These are phyloP conservation scores for Entomortierella beljakovae DNA, from an alignment of 192 early-diverging fungal genomes.

Conservation along the genomic window DNA sequence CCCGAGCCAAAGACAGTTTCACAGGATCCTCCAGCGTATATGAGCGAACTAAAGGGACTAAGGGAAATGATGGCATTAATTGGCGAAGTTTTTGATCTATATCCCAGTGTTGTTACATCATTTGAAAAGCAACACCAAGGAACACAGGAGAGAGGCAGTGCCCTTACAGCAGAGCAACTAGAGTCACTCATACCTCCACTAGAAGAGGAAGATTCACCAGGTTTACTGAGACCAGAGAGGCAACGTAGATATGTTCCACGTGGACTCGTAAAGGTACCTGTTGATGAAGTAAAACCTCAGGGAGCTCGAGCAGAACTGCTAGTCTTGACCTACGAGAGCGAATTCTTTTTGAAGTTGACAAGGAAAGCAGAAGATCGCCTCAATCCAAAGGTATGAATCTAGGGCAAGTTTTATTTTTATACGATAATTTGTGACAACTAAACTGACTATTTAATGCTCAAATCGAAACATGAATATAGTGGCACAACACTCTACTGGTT, in stretches of 20 bases:
- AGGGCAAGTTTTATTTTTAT: background rate
- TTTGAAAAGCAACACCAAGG: conserved; percentile 49
- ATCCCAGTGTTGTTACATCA: conserved; percentile 18
- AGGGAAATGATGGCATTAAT: conserved; percentile 29
- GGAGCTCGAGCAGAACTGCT: conserved; percentile 19
- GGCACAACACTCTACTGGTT: background rate
- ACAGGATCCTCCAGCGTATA: conserved; percentile 15
- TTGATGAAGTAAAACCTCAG: conserved; percentile 17
- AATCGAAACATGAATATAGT: conserved; percentile 5
- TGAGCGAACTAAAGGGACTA: conserved; percentile 22
- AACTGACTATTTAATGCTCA: background rate
- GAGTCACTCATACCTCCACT: conserved; percentile 31
- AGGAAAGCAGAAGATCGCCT: conserved; percentile 17
- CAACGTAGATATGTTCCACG: conserved; percentile 32
- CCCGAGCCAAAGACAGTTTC: conserved; percentile 22
- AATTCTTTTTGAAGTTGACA: conserved; percentile 32
- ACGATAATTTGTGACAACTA: background rate
- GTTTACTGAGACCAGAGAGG: conserved; percentile 14
- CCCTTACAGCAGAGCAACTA: conserved; percentile 33
- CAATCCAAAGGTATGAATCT: conserved; percentile 27
- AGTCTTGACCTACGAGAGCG: conserved; percentile 41
- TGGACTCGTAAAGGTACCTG: conserved; percentile 21
- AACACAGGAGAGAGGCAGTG: conserved; percentile 8
- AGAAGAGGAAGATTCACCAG: conserved; percentile 18
- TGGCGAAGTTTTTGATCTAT: conserved; percentile 49